Conservation (phyloP, 202 grass and related monocot genomes). For the Dendrocalamus latiflorus region DNA sequence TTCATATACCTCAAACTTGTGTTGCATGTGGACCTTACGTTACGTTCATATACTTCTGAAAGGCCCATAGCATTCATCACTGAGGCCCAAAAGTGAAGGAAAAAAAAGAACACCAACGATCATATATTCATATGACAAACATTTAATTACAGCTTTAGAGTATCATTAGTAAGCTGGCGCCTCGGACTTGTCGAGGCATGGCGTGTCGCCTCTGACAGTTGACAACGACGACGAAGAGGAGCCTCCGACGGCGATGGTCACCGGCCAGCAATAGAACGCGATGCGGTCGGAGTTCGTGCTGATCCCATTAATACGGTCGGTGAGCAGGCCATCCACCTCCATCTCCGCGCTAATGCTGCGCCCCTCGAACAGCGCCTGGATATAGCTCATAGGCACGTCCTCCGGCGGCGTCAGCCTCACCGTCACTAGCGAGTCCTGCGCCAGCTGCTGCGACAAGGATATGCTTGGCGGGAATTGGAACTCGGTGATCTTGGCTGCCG, state of each 20-base stretch:
- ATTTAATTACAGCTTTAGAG: not conserved
- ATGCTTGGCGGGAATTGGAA: not conserved
- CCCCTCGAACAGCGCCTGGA: not conserved
- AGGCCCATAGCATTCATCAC: too few species aligned
- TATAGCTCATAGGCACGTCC: not conserved
- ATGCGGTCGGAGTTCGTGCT: not conserved
- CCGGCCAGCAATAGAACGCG: slow-evolving; percentile 7
- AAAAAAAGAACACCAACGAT: too few species aligned
- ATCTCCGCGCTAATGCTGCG: not conserved
- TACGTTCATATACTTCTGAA: too few species aligned
- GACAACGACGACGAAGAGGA: not conserved
- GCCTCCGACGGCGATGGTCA: not conserved
- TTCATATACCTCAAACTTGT: too few species aligned
- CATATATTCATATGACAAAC: too few species aligned
- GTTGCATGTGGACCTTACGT: too few species aligned
- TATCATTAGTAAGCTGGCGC: not conserved
- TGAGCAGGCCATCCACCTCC: too few species aligned
- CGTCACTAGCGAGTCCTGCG: not conserved
- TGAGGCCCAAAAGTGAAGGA: too few species aligned
- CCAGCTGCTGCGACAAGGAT: not conserved
- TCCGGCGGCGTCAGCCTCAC: not conserved
- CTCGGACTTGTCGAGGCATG: not conserved
- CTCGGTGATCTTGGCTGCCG: not conserved
- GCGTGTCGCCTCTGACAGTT: not conserved
- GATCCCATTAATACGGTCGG: not conserved